Base-by-base conservation (phyloP, 1,284 basidiomycete genomes). In the Cutaneotrichosporon sp. region DNA sequence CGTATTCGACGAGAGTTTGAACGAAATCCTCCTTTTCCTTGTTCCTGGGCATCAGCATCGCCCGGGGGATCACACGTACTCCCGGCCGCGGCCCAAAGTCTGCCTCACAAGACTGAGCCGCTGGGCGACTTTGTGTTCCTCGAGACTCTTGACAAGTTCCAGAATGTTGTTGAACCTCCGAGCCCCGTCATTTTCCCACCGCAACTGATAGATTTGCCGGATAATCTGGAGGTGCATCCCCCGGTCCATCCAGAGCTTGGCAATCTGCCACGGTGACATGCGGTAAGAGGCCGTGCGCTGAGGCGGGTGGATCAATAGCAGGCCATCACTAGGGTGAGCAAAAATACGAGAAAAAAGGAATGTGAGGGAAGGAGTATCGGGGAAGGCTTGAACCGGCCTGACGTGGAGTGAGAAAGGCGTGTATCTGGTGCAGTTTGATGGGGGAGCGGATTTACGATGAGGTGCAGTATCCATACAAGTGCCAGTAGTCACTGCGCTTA, bases 221-320 rank as follows among this genome's bases (percentile, higher is more conserved):
- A 56, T 16, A 34, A 56, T 56, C 4, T 38, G n/a, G 34, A 56
- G 36, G 36, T 40, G 55, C 55, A 56, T 56, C 4, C 55, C 55
- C 8, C 55, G 55, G 14, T 40, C 36, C 11, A 40, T 4, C 14
- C 36, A 34, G 36, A 56, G 55, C 21, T 56, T 56, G 55, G 55
- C 55, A n/a, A 38, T 38, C 55, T 34, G 36, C 21, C 55, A 56
- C 11, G 55, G n/a, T 4, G 55, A 40, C 11, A 26, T 10, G 13
- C 38, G 55, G 1, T 22, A n/a, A 9, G 21, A 10, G 5, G n/a
- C 9, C 9, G 55, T 56, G 2, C 55, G 55, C 1, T n/a, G 34
- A 36, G 36, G 55, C 1, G 55, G 55, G 55, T 56, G 22, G 34
- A 42, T 6, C 2, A n/a, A 21, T 2, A 38, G 36, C 10, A 34